Percentiles rank a stretch among this genome's conserved stretches.
These are phyloP conservation scores for Ottelia alismoides DNA, from an alignment of 106 monocot genomes.

Conservation along the genomic window DNA sequence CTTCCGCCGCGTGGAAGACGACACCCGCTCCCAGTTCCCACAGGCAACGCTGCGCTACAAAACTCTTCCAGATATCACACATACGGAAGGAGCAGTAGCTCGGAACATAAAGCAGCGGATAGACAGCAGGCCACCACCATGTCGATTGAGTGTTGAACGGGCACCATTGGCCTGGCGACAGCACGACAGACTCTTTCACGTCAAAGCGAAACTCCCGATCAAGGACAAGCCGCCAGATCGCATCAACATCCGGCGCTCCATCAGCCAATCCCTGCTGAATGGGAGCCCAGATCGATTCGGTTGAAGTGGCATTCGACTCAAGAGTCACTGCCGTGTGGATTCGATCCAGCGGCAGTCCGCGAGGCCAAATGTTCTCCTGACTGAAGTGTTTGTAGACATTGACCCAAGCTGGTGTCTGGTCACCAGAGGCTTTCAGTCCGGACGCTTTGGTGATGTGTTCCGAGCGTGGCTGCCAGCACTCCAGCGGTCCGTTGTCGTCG, in stretches of 20 bases:
- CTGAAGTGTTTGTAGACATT: not conserved
- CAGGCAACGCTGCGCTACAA: not conserved
- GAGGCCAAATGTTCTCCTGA: not conserved
- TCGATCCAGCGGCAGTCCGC: not conserved
- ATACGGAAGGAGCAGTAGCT: not conserved
- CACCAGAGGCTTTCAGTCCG: too few relatives aligned
- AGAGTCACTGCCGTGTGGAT: not conserved
- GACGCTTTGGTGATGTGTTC: too few relatives aligned
- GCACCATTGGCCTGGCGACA: not conserved
- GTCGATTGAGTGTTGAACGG: not conserved
- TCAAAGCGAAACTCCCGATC: not conserved
- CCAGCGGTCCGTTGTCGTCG: not conserved
- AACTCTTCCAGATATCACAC: not conserved
- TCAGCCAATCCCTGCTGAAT: not conserved
- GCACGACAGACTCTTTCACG: not conserved
- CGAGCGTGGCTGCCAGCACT: not conserved
- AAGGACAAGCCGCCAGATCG: not conserved
- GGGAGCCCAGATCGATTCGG: too few relatives aligned
- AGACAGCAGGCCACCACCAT: not conserved
- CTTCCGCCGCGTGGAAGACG: not conserved
- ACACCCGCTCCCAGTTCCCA: not conserved
- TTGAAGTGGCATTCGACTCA: not conserved
- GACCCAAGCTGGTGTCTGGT: not conserved
- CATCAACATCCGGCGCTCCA: not conserved
- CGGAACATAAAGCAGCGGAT: not conserved